Evolutionary conservation across 495 filamentous ascomycete genomes (phyloP).

Genomic region (Poronia punctata): DNA sequence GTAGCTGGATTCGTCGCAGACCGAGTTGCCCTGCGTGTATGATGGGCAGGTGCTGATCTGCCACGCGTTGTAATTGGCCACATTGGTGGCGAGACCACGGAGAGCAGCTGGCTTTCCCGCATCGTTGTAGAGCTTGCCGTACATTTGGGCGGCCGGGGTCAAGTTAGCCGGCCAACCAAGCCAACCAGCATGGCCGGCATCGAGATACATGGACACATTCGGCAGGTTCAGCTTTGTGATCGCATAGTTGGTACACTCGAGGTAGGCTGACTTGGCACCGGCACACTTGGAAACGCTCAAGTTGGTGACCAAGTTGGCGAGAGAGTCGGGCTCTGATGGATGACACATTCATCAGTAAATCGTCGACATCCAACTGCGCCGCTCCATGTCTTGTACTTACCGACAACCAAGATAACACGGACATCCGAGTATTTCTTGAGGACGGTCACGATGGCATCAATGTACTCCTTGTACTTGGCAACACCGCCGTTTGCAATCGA

Average conservation of each 20-base stretch:
- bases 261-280: slow-evolving; percentile 47
- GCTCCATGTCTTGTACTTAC: slow-evolving; percentile 2
- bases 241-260: slow-evolving; percentile 55
- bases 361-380: not conserved
- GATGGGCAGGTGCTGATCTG: slow-evolving; percentile 46
- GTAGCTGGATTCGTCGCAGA: slow-evolving; percentile 59
- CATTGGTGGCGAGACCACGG: slow-evolving; percentile 67
- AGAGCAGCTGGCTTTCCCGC: slow-evolving; percentile 51
- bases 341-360: slow-evolving; percentile 14
- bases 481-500: slow-evolving; percentile 45
- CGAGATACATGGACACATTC: slow-evolving; percentile 66
- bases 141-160: slow-evolving; percentile 50
- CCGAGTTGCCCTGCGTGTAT: slow-evolving; percentile 38
- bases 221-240: slow-evolving; percentile 50
- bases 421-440: slow-evolving; percentile 28
- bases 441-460: slow-evolving; percentile 39
- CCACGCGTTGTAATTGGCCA: slow-evolving; percentile 70
- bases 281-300: slow-evolving; percentile 50
- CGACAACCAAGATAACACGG: slow-evolving; percentile 23
- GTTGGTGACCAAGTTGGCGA: slow-evolving; percentile 65
- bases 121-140: slow-evolving; percentile 50
- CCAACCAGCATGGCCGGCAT: slow-evolving; percentile 68
- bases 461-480: slow-evolving; percentile 53
- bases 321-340: slow-evolving; percentile 50
- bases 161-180: slow-evolving; percentile 73